Evolutionary conservation across 768 basidiomycete genomes (phyloP), one percentile per base, ranked within the genome.

Genomic region (Trametes cubensis): DNA sequence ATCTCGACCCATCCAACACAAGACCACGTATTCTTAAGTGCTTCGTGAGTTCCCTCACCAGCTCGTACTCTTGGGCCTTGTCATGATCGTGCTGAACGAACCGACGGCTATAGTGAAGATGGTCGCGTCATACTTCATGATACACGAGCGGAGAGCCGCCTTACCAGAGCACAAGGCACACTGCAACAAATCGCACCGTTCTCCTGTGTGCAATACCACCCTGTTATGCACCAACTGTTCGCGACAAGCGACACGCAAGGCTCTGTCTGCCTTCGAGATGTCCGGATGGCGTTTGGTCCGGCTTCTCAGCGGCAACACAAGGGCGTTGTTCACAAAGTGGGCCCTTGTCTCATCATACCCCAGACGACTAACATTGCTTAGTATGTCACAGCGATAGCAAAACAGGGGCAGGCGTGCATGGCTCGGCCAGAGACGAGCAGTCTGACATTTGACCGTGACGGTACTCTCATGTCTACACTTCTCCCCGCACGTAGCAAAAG

Each of bases 221-320:
- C 91, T 14, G 69, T 63, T 30, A 83, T 87, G 78, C 84, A 87
- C 40, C 79, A 90, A 65, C 69, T 91, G 50, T 92, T 93, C 64
- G 81, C 81, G 6, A 88, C 86, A 3, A 83, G 85, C 58, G 87
- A 90, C 63, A 75, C 69, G 13, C 73, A 68, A 17, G 89, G 90
- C 4, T 72, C 74, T 23, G 85, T 91, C 3, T 84, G 80, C 65
- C 81, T 93, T 59, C 83, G 88, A 17, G 90, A 93, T 71, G 74
- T 76, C 17, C 79, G 90, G 14, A 91, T 90, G 87, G 83, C 88
- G 0, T 92, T 91, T 72, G 86, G 87, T 20, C 78, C 85, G 46
- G 66, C 72, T 20, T 72, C 72, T 18, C 71, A 71, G 13, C 73
- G 84, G 39, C 77, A 80, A 2, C 72, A 77, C 18, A 71, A 81